These are phyloP conservation scores for Podila epicladia DNA, from an alignment of 192 early-diverging fungal genomes.

Conservation along the genomic window DNA sequence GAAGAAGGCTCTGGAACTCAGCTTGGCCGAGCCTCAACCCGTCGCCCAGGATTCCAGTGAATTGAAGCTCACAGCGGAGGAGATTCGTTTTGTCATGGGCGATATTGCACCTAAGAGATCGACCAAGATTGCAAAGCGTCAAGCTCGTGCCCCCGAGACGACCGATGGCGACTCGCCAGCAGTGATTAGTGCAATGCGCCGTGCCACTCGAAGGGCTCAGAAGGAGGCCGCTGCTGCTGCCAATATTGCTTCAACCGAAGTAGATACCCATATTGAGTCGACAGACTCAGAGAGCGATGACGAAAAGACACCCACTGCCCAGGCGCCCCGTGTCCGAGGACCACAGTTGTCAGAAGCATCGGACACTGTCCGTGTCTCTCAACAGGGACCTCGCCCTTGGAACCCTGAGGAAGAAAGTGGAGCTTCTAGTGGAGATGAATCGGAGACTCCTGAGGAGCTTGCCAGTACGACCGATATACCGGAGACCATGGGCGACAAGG, in stretches of 20 bases:
- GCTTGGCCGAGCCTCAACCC: constrained; percentile 16
- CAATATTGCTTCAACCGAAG: neutral
- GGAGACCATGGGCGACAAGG: constrained; percentile 39
- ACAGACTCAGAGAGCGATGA: constrained; percentile 27
- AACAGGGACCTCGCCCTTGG: constrained; percentile 49
- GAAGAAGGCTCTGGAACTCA: constrained; percentile 34
- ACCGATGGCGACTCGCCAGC: constrained; percentile 17
- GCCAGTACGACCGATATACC: constrained; percentile 10
- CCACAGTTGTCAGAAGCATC: constrained; percentile 11
- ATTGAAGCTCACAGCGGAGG: constrained; percentile 30
- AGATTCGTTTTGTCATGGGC: constrained; percentile 46
- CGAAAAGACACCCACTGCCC: constrained; percentile 30
- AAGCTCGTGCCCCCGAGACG: constrained; percentile 40
- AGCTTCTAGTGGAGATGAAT: constrained; percentile 4
- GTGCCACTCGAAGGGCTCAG: constrained; percentile 5
- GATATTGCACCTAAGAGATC: constrained; percentile 38
- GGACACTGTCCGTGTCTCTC: constrained; percentile 21
- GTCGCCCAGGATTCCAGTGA: neutral
- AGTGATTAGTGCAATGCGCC: neutral
- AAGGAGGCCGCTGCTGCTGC: neutral
- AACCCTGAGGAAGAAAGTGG: constrained; percentile 9
- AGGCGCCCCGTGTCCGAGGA: constrained; percentile 30
- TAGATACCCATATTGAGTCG: neutral
- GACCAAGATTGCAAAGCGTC: constrained; percentile 30
- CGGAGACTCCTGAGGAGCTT: constrained; percentile 31